A percentile compares a stretch with the other conserved stretches of the same genome.
phyloP scores from a whole-genome alignment of 164 flowering plant genomes.

The Kalanchoe fedtschenkoi region DNA sequence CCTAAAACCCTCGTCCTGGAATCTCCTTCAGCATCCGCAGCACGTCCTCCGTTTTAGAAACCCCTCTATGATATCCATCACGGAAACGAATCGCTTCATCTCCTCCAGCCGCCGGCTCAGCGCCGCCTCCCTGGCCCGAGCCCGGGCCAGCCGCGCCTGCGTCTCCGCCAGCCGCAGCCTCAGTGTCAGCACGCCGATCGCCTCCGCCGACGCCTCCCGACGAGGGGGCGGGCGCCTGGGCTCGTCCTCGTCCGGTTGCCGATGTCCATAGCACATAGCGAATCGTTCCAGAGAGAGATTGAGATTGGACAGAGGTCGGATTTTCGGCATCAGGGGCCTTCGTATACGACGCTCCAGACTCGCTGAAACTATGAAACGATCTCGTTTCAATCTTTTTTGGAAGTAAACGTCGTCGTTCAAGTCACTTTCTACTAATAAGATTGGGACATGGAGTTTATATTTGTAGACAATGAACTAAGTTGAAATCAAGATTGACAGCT shows the following conservation, averaged over 20 bases:
- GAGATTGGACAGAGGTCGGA: too few relatives aligned
- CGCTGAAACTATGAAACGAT: too few relatives aligned
- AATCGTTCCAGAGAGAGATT: not conserved
- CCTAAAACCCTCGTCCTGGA: not conserved
- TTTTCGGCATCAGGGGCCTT: too few relatives aligned
- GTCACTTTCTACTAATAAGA: too few relatives aligned
- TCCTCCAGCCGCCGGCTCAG: slow-evolving; percentile 51
- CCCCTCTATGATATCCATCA: slow-evolving; percentile 57
- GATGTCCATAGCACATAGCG: slow-evolving; percentile 27
- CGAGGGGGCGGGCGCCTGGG: slow-evolving; percentile 10
- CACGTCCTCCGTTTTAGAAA: slow-evolving; percentile 33
- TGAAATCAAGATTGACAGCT: too few relatives aligned
- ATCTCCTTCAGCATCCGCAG: not conserved
- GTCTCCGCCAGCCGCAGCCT: slow-evolving; percentile 49
- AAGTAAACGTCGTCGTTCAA: too few relatives aligned
- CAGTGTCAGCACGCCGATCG: slow-evolving; percentile 24
- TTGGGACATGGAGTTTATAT: too few relatives aligned
- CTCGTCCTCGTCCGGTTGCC: slow-evolving; percentile 13
- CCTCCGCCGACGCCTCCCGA: slow-evolving; percentile 11
- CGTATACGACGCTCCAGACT: too few relatives aligned
- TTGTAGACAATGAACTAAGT: too few relatives aligned
- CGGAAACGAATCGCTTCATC: slow-evolving; percentile 62
- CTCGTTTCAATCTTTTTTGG: too few relatives aligned
- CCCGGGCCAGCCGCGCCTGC: slow-evolving; percentile 46
- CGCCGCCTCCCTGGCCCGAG: slow-evolving; percentile 64